phyloP scores from a whole-genome alignment of 176 grass and related monocot species.

The Zea mays region DNA sequence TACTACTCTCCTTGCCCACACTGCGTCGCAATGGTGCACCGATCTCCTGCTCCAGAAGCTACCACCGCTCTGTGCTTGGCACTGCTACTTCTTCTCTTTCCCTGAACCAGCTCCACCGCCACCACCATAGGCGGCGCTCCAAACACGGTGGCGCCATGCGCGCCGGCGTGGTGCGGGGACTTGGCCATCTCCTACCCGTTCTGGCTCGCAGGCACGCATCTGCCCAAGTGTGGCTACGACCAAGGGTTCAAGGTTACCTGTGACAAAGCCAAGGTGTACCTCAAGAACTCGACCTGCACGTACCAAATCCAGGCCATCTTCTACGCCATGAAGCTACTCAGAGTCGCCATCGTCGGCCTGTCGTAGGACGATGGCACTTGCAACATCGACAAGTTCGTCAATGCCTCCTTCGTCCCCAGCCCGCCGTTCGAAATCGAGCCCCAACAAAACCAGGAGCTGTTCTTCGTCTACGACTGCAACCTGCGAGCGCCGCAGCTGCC shows the following conservation, averaged over 20 bases:
- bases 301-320: not conserved
- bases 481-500: not conserved
- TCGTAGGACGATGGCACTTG: not conserved
- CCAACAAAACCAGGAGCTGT: constrained; percentile 23
- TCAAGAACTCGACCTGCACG: not conserved
- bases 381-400: not conserved
- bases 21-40: not conserved
- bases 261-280: not conserved
- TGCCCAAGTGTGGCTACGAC: not conserved
- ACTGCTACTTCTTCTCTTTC: not conserved
- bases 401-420: constrained; percentile 27
- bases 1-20: not conserved
- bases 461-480: constrained; percentile 49
- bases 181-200: not conserved
- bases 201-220: not conserved
- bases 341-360: not conserved
- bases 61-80: not conserved
- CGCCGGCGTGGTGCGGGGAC: not conserved
- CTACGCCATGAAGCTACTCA: not conserved
- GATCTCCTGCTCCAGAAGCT: no score
- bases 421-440: constrained; percentile 17
- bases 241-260: not conserved
- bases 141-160: not conserved
- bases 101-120: not conserved
- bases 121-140: no score